A percentile compares a stretch with the other conserved stretches of the same genome.
Conservation (phyloP, 2,329 filamentous ascomycete genomes). For the Apiospora arundinis region DNA sequence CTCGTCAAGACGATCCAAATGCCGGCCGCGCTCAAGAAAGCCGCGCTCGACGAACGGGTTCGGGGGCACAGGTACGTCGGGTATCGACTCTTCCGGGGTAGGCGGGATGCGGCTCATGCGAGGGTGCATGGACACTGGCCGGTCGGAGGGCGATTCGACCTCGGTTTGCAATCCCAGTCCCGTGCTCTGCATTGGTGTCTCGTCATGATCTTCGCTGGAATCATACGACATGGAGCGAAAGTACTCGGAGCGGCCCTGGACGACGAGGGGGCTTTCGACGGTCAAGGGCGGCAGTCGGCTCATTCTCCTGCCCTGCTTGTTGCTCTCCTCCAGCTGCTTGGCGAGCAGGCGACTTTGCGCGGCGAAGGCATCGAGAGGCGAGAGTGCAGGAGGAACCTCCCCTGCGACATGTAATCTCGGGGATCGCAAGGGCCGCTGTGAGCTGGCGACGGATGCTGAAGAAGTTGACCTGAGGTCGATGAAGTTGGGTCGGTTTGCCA, state of each 20-base stretch:
- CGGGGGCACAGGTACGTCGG: slow-evolving; percentile 47
- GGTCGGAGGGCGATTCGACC: slow-evolving; percentile 59
- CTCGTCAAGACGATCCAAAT: slow-evolving; percentile 47
- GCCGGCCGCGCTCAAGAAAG: slow-evolving; percentile 50
- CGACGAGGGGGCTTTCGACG: slow-evolving; percentile 78
- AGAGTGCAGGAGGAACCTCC: slow-evolving; percentile 86
- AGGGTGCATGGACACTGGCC: slow-evolving; percentile 78
- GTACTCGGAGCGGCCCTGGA: slow-evolving; percentile 78
- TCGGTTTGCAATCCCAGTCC: slow-evolving; percentile 59
- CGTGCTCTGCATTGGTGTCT: slow-evolving; percentile 44
- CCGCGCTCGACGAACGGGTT: slow-evolving; percentile 50
- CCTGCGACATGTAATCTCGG: slow-evolving; percentile 79
- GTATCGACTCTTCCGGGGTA: slow-evolving; percentile 52
- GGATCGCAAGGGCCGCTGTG: slow-evolving; percentile 66
- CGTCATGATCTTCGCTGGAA: slow-evolving; percentile 55
- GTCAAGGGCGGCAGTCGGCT: slow-evolving; percentile 86
- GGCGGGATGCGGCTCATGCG: slow-evolving; percentile 70
- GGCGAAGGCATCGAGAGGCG: slow-evolving; percentile 93
- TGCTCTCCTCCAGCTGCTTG: slow-evolving; percentile 82
- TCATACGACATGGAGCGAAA: slow-evolving; percentile 78
- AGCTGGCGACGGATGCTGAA: slow-evolving; percentile 53
- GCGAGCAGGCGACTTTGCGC: slow-evolving; percentile 88
- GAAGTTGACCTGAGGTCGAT: slow-evolving; percentile 67
- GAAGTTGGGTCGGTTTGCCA: slow-evolving; percentile 63
- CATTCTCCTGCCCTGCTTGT: slow-evolving; percentile 76